Evolutionary conservation across 75 land plant species (phyloP).

Genomic region (Pinus taeda): DNA sequence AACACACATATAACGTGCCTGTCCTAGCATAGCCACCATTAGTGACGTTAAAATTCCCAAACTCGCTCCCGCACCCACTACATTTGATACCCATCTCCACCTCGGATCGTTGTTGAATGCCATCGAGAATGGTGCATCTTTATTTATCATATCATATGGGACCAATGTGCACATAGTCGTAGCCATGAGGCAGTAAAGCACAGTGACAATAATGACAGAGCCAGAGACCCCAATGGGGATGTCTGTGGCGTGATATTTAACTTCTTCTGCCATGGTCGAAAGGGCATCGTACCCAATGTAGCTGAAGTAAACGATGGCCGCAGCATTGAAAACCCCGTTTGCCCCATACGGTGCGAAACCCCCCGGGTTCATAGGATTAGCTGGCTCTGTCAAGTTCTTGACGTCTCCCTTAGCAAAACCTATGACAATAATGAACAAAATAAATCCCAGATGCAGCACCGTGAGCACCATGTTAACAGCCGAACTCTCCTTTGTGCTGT

Average conservation of each 20-base stretch:
- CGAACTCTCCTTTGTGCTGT: conserved; percentile 87
- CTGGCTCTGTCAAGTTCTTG: conserved; percentile 55
- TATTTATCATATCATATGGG: conserved; percentile 81
- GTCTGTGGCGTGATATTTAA: conserved; percentile 54
- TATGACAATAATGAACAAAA: conserved; percentile 63
- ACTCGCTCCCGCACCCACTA: conserved; percentile 79
- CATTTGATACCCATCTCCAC: conserved; percentile 87
- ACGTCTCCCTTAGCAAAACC: conserved; percentile 77
- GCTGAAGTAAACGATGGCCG: conserved; percentile 87
- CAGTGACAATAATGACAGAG: conserved; percentile 75
- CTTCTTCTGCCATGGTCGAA: conserved; percentile 95
- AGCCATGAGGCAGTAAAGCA: conserved; percentile 88
- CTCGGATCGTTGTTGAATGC: conserved; percentile 64
- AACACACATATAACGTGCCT: conserved; percentile 94
- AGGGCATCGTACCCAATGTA: conserved; percentile 97
- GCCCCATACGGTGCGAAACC: conserved; percentile 86
- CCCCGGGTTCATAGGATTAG: conserved; percentile 28
- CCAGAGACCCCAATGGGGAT: conserved; percentile 92
- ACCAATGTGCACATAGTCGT: conserved; percentile 72
- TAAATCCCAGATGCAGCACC: conserved; percentile 60
- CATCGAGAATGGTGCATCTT: conserved; percentile 71
- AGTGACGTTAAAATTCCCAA: conserved; percentile 87
- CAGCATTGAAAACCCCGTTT: conserved; percentile 74
- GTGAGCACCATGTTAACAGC: conserved; percentile 78
- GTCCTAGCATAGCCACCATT: conserved; percentile 92